Evolutionary conservation across 305 asterid genomes (phyloP).

Genomic region (Andrographis paniculata): DNA sequence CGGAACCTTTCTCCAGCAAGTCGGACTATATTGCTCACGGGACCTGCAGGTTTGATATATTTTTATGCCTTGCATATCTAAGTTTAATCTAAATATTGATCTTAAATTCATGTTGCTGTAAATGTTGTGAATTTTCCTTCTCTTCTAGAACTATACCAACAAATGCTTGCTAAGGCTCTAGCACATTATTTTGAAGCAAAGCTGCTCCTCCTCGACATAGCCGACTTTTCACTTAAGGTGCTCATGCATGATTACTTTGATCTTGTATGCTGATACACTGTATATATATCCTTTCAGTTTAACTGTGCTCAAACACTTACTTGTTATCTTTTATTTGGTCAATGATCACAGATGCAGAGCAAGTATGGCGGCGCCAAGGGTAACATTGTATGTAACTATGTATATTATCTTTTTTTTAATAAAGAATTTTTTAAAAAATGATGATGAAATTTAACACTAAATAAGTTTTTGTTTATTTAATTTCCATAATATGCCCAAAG

Average conservation of each 20-base stretch:
- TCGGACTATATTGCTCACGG: slow-evolving; percentile 83
- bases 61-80: slow-evolving; percentile 6
- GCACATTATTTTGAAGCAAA: slow-evolving; percentile 76
- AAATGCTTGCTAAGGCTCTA: slow-evolving; percentile 73
- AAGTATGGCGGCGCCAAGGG: slow-evolving; percentile 66
- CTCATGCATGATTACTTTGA: slow-evolving; percentile 7
- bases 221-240: slow-evolving; percentile 86
- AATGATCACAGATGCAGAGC: slow-evolving; percentile 61
- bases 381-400: too few species aligned
- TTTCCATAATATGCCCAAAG: too few species aligned
- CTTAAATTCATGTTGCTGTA: slow-evolving; percentile 3
- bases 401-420: too few species aligned
- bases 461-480: background rate
- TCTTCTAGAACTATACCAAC: slow-evolving; percentile 61
- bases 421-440: too few species aligned
- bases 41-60: slow-evolving; percentile 61
- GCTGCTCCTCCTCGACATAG: slow-evolving; percentile 59
- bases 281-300: slow-evolving; percentile 14
- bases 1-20: slow-evolving; percentile 91
- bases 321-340: slow-evolving; percentile 4
- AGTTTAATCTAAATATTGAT: slow-evolving; percentile 3
- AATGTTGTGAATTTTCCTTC: background rate
- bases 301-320: background rate
- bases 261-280: slow-evolving; percentile 12
- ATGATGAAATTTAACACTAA: background rate